Base-by-base conservation (phyloP, 768 basidiomycete species). In the Amanita subjunquillea region DNA sequence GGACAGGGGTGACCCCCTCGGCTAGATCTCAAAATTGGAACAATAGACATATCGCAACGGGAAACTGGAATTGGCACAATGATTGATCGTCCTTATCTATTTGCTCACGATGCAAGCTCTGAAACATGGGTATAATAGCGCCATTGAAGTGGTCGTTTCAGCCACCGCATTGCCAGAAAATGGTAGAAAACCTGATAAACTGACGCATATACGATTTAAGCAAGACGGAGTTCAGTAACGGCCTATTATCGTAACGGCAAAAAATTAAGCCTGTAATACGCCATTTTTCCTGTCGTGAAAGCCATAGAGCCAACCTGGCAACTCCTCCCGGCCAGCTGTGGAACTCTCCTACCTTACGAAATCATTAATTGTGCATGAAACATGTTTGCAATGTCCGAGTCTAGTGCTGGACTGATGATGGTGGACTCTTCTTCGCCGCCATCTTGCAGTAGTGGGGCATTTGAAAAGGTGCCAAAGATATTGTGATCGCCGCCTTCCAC, bases 171-270 rank as follows among this genome's bases (percentile, higher is more conserved):
- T 30, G 30, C 32, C 10, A 29, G n/a, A n/a, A 39, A 43, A 27
- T 34, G 32, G 10, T 17, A 34, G 0, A 12, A 12, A 30, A 34
- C 0, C 32, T 12, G 32, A 34, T 12, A 34, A 9, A 67, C 78
- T 58, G 57, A 85, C 82, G 82, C 79, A 61, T 91, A 91, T 47
- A 82, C 1, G 84, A 78, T 63, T 96, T 92, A 27, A 95, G 77
- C 38, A 96, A 72, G 25, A 94, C 27, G 27, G 43, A 95, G 67
- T 4, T 83, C 77, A 17, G 74, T 63, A 54, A 90, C 77, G 25
- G 84, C 84, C 90, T 95, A 46, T 46, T 30, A 41, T 17, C 47
- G 34, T 36, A 38, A 38, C 12, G 17, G 27, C 10, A 15, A 22
- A 32, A 9, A 43, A 36, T 37, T 25, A 34, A 38, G 29, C 29